Evolutionary conservation across 1,284 basidiomycete species (phyloP).

Genomic region (Trichosporon ovoides): DNA sequence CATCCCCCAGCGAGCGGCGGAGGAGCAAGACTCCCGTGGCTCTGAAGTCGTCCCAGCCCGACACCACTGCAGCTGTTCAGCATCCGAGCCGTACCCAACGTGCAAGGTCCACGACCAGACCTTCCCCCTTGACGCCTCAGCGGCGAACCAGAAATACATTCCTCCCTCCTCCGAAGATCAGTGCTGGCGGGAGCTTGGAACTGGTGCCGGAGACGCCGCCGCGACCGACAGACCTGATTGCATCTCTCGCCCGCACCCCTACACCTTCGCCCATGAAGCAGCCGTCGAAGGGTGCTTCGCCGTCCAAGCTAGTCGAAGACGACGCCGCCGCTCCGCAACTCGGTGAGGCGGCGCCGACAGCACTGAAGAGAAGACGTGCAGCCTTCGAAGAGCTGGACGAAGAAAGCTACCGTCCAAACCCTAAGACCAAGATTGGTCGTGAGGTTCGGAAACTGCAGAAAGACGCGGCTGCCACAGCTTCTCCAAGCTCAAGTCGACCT

Average conservation of each 20-base stretch:
- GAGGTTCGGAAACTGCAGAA: background rate
- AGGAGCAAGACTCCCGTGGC: background rate
- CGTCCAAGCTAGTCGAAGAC: background rate
- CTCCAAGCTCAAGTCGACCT: background rate
- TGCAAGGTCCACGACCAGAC: background rate
- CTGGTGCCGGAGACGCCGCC: background rate
- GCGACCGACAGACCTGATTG: background rate
- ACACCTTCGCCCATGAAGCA: background rate
- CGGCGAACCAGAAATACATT: background rate
- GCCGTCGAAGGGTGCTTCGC: background rate
- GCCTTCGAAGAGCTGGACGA: constrained; percentile 7
- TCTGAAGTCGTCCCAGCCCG: background rate
- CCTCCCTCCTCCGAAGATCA: background rate
- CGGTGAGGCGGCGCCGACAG: background rate
- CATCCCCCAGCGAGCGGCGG: background rate
- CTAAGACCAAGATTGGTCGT: background rate
- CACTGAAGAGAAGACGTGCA: background rate
- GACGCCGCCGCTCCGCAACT: background rate
- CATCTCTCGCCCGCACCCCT: background rate
- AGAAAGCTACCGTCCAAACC: constrained; percentile 14
- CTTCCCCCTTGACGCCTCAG: background rate
- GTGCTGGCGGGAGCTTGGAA: background rate
- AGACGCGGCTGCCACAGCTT: background rate
- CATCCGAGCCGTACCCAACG: background rate
- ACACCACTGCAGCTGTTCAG: background rate